phyloP scores from a whole-genome alignment of 305 asterid species.

The Ilex paraguariensis region DNA sequence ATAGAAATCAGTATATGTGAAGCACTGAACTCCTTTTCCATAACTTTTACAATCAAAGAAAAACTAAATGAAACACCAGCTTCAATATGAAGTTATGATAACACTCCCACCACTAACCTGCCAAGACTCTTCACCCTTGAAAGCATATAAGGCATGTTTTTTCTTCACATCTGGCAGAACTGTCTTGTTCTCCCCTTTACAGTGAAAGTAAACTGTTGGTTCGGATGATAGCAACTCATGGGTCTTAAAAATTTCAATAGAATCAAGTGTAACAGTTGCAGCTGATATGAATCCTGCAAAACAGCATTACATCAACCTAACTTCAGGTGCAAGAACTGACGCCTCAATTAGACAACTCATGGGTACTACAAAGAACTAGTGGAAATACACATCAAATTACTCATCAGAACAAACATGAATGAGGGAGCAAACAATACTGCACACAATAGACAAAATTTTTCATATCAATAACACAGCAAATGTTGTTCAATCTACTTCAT shows the following conservation, averaged over 20 bases:
- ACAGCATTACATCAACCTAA: not conserved
- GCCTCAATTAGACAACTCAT: not conserved
- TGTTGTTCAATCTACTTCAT: no score
- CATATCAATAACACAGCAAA: no score
- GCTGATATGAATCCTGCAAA: constrained; percentile 40
- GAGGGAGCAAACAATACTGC: not conserved
- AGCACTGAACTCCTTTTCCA: no score
- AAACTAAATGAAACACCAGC: not conserved
- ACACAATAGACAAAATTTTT: no score
- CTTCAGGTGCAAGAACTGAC: no score
- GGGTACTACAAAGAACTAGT: not conserved
- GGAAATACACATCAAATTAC: not conserved
- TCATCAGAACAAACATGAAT: not conserved
- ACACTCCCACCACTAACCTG: constrained; percentile 53
- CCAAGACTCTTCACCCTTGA: constrained; percentile 96
- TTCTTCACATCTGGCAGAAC: constrained; percentile 70
- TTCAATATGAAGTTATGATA: not conserved
- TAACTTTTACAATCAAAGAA: not conserved
- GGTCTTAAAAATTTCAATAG: constrained; percentile 59
- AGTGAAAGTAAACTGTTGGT: constrained; percentile 57
- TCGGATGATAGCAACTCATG: constrained; percentile 61
- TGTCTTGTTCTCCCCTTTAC: constrained; percentile 63
- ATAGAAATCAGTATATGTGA: no score
- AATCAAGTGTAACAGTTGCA: constrained; percentile 69
- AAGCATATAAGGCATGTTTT: constrained; percentile 45